Evolutionary conservation across 306 rosid genomes (phyloP).

Genomic region (Glycine tomentella): DNA sequence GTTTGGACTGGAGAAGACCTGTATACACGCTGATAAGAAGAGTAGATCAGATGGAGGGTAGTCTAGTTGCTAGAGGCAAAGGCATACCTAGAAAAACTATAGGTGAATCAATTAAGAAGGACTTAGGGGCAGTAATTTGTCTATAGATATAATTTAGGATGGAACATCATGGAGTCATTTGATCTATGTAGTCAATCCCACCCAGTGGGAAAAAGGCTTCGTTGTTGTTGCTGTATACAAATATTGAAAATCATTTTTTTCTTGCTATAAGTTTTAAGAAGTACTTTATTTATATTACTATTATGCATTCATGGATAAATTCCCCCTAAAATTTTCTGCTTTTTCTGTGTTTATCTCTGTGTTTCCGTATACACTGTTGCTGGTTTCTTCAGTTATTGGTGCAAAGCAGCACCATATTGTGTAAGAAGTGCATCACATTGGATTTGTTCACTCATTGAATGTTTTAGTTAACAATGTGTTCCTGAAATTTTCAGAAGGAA

Average conservation of each 20-base stretch:
- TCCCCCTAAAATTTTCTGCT: constrained; percentile 8
- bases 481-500: not conserved
- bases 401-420: constrained; percentile 12
- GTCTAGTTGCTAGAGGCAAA: constrained; percentile 1
- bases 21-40: not conserved
- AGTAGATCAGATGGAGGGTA: not conserved
- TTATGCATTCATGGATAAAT: constrained; percentile 8
- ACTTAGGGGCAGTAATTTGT: not conserved
- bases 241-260: constrained; percentile 1
- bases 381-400: constrained; percentile 15
- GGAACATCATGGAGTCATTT: not conserved
- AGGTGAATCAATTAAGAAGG: not conserved
- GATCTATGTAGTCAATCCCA: not conserved
- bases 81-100: not conserved
- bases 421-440: constrained; percentile 18
- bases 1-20: not conserved
- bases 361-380: constrained; percentile 20
- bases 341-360: too few relatives aligned
- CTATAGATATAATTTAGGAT: not conserved
- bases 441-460: constrained; percentile 6
- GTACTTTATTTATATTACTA: not conserved
- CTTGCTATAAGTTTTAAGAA: constrained; percentile 1
- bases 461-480: constrained; percentile 1
- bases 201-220: not conserved
- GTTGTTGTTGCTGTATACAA: not conserved